Base-by-base conservation (phyloP, 768 basidiomycete species). In the Zangia roseola region DNA sequence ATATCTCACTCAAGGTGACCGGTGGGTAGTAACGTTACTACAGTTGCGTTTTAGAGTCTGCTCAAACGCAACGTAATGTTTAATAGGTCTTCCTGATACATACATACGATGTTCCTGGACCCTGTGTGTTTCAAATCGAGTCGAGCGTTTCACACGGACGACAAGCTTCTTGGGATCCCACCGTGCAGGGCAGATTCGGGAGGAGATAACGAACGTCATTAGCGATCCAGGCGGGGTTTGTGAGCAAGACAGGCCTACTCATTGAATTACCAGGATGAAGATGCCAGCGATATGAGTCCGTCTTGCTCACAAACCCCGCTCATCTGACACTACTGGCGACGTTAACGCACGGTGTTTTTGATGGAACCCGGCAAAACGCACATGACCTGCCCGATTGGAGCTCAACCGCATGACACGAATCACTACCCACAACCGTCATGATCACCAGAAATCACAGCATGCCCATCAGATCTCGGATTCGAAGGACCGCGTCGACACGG, bases 381-480 rank as follows among this genome's bases (percentile, higher is more conserved):
- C 40, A 37, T 31, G 33, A 36, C 33, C 40, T 45, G 17, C 38
- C 55, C 34, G 20, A 44, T 45, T 43, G 31, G 33, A 57, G 33
- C 5, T 12, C 25, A 19, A 14, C 56, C 49, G 30, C 36, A 46
- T 54, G 56, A 48, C 38, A 54, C 48, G 45, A 30, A 31, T 28
- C 14, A 40, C 41, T 19, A 28, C 38, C 20, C 47, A 40, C 50
- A 45, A 25, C n/a, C 33, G 51, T 58, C 52, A 62, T 58, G 39
- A 60, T 60, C 41, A 50, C 40, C 39, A 20, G 4, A 25, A 33
- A 52, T 36, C 40, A 25, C 49, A 41, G 40, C 43, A 34, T 43
- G 7, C 26, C 30, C 46, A 58, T 60, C 58, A 51, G 56, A 62
- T 60, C 49, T 45, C 50, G 35, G 51, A 19, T 33, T 40, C 50